These are phyloP conservation scores for Penicillium sp. DNA, from an alignment of 2,329 filamentous ascomycete species.

Conservation along the genomic window DNA sequence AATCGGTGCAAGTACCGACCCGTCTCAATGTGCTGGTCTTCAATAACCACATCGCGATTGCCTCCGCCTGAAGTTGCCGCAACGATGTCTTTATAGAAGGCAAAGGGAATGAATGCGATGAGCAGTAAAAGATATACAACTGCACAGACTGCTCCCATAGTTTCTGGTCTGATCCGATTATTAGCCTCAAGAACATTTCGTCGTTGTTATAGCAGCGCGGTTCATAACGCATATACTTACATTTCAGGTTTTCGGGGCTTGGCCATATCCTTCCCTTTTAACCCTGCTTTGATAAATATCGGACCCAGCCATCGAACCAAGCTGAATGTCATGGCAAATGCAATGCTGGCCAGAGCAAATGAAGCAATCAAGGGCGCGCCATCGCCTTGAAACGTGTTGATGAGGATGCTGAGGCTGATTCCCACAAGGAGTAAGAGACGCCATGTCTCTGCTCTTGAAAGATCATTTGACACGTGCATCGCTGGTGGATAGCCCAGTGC, in stretches of 20 bases:
- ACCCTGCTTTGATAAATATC: conserved; percentile 77
- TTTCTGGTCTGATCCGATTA: conserved; percentile 61
- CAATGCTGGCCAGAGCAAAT: conserved; percentile 75
- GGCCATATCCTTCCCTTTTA: conserved; percentile 84
- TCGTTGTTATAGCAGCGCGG: too few species aligned
- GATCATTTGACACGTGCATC: conserved; percentile 35
- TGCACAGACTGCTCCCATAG: conserved; percentile 90
- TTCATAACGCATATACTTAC: conserved; percentile 42
- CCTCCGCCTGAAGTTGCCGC: conserved; percentile 89
- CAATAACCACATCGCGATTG: conserved; percentile 77
- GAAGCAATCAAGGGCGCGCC: conserved; percentile 86
- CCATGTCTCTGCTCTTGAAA: conserved; percentile 52
- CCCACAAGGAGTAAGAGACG: conserved; percentile 58
- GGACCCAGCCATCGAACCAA: conserved; percentile 91
- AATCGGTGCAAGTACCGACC: conserved; percentile 86
- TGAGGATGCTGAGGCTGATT: conserved; percentile 65
- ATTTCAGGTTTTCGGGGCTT: conserved; percentile 71
- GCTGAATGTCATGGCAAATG: conserved; percentile 73
- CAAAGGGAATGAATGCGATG: conserved; percentile 90
- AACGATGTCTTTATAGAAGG: conserved; percentile 97
- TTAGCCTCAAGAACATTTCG: conserved; percentile 6
- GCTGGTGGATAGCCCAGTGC: conserved; percentile 2
- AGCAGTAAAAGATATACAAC: conserved; percentile 84
- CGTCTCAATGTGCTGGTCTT: conserved; percentile 66
- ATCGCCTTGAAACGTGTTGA: conserved; percentile 74